Evolutionary conservation across 768 basidiomycete genomes (phyloP).

Genomic region (Cystofilobasidium capitatum): DNA sequence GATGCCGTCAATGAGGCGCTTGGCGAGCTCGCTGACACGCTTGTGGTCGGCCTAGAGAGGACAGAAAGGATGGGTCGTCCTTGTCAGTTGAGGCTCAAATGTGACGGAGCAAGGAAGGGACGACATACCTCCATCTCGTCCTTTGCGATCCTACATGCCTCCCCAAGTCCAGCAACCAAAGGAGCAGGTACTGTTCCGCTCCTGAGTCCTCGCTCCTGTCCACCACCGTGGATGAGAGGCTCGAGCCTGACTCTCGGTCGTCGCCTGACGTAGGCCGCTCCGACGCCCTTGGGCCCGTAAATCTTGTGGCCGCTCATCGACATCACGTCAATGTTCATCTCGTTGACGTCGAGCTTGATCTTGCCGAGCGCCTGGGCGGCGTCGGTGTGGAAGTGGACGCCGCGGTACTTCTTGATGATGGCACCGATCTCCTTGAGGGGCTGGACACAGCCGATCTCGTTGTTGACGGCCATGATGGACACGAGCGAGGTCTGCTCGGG

Average conservation of each 20-base stretch:
- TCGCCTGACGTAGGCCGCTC: conserved; percentile 85
- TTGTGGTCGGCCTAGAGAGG: conserved; percentile 61
- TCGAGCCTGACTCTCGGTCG: conserved; percentile 87
- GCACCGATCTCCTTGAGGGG: conserved; percentile 91
- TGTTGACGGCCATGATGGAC: conserved; percentile 97
- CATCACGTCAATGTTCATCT: conserved; percentile 88
- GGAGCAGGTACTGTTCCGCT: conserved; percentile 88
- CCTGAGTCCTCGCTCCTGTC: conserved; percentile 88
- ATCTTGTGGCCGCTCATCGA: conserved; percentile 95
- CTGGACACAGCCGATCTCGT: conserved; percentile 97
- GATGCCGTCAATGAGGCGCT: conserved; percentile 71
- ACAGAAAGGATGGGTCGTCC: conserved; percentile 5
- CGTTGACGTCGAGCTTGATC: conserved; percentile 84
- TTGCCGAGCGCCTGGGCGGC: conserved; percentile 93
- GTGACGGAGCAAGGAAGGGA: conserved; percentile 16
- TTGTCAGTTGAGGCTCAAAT: not conserved
- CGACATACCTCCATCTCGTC: conserved; percentile 81
- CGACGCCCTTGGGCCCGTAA: conserved; percentile 94
- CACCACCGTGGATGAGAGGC: conserved; percentile 89
- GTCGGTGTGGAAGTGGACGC: conserved; percentile 92
- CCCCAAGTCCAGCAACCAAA: conserved; percentile 83
- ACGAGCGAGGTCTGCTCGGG: conserved; percentile 73
- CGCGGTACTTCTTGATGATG: conserved; percentile 65
- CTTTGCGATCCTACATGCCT: conserved; percentile 84
- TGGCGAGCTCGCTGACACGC: conserved; percentile 61